Base-by-base conservation (phyloP, 345 rosid species). In the Passiflora organensis region DNA sequence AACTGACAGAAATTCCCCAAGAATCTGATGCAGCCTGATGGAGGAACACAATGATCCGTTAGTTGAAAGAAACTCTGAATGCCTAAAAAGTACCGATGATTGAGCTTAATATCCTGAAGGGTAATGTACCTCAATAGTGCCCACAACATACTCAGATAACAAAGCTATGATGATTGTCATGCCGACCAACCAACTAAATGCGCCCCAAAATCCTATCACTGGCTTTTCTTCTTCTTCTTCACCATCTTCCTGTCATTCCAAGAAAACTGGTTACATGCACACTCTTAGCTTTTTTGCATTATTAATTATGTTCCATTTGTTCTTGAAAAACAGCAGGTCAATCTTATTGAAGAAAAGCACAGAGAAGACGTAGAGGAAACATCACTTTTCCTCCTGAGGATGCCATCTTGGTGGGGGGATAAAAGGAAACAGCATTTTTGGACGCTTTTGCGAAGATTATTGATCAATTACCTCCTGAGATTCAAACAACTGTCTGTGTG, bases 1-100 rank as follows among this genome's bases (percentile, higher is more conserved):
- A 91, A 70, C 81, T 83, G 5, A 91, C 76, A 14, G 97, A 80
- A 60, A 91, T 80, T 12, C 97, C 94, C 97, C 95, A 87, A 16
- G 96, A 77, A 32, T 75, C 84, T 32, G 97, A 89, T 52, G 97
- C 89, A 34, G 86, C 94, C 94, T 90, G 46, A 24, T 2, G 0
- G 14, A 51, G 19, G 6, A n/a, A 41, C 32, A 37, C 14, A 39
- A 39, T 10, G 43, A 10, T 39, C 5, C n/a, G 6, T 39, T 10
- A 41, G n/a, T n/a, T n/a, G n/a, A n/a, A n/a, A n/a, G n/a, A n/a
- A n/a, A n/a, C n/a, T n/a, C n/a, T n/a, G n/a, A n/a, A n/a, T n/a
- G n/a, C n/a, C n/a, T n/a, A n/a, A n/a, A n/a, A n/a, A n/a, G n/a
- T n/a, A n/a, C n/a, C n/a, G n/a, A n/a, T n/a, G n/a, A n/a, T n/a